These are phyloP conservation scores for Phallus indusiatus DNA, from an alignment of 768 basidiomycete genomes.

Conservation along the genomic window DNA sequence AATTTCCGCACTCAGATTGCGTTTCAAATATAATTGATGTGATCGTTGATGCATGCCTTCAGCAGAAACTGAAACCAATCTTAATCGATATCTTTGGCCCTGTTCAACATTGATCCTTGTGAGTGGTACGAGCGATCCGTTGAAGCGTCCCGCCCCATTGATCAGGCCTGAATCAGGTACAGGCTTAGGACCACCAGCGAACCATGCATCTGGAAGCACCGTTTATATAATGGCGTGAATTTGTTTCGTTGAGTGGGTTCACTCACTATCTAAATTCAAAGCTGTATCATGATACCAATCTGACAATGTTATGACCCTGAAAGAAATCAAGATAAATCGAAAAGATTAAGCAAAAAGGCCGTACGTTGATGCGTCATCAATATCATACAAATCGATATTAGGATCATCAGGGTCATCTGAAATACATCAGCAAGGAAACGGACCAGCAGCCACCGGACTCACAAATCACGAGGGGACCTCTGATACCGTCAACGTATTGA, in stretches of 20 bases:
- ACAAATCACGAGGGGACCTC: slow-evolving; percentile 33
- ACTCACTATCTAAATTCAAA: not conserved
- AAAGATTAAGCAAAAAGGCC: not conserved
- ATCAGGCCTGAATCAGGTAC: slow-evolving; percentile 36
- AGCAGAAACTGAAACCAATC: not conserved
- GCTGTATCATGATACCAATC: slow-evolving; percentile 21
- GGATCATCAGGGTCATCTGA: slow-evolving; percentile 31
- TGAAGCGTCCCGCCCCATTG: slow-evolving; percentile 43
- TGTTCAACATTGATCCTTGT: slow-evolving; percentile 35
- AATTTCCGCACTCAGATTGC: slow-evolving; percentile 20
- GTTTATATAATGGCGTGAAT: too few relatives aligned
- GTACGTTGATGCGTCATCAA: slow-evolving; percentile 23
- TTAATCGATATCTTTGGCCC: slow-evolving; percentile 15
- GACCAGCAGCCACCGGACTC: not conserved
- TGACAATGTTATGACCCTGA: slow-evolving; percentile 30
- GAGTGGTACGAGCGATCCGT: slow-evolving; percentile 31
- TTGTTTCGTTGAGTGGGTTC: too few relatives aligned
- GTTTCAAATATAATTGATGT: not conserved
- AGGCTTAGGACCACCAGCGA: slow-evolving; percentile 4
- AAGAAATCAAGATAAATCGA: slow-evolving; percentile 14
- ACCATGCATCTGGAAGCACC: not conserved
- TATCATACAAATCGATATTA: slow-evolving; percentile 23
- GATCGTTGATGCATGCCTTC: not conserved
- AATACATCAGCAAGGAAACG: not conserved
- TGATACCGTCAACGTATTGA: slow-evolving; percentile 30